phyloP scores from a whole-genome alignment of 106 monocot genomes.

The Dendrobium catenatum region DNA sequence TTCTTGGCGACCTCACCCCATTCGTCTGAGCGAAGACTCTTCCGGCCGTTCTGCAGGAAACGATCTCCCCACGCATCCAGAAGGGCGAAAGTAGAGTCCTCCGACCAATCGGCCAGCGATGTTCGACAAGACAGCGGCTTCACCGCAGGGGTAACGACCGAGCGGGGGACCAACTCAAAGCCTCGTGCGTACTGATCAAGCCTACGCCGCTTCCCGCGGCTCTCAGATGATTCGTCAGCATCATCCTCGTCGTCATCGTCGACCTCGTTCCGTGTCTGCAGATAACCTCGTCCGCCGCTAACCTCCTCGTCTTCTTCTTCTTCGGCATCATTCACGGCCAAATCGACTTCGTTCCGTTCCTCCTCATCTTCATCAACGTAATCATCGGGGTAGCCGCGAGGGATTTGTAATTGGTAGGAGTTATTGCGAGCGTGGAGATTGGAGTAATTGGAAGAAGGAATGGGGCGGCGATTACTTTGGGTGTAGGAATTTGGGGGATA shows the following conservation, averaged over 20 bases:
- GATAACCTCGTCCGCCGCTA: neutral
- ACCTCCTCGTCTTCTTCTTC: conserved; percentile 19
- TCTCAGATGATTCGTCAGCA: conserved; percentile 30
- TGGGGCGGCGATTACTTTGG: conserved; percentile 13
- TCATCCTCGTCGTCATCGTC: conserved; percentile 19
- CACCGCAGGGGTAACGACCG: neutral
- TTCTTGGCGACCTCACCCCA: conserved; percentile 78
- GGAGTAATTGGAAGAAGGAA: conserved; percentile 7
- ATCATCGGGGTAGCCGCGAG: conserved; percentile 18
- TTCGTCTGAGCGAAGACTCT: conserved; percentile 76
- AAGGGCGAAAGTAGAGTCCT: conserved; percentile 72
- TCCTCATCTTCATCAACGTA: conserved; percentile 10
- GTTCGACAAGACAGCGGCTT: conserved; percentile 12
- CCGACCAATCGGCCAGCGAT: conserved; percentile 73
- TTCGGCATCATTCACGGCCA: conserved; percentile 6
- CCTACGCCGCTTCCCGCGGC: conserved; percentile 59
- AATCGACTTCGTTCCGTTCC: conserved; percentile 5
- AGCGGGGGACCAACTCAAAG: conserved; percentile 79
- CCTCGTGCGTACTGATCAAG: conserved; percentile 56
- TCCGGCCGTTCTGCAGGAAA: conserved; percentile 65
- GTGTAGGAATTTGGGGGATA: conserved; percentile 39
- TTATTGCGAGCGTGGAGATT: conserved; percentile 14
- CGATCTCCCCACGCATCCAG: conserved; percentile 88
- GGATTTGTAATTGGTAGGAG: conserved; percentile 9
- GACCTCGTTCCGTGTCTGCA: neutral